Conservation (phyloP, 345 rosid species). For the Dimocarpus longan region DNA sequence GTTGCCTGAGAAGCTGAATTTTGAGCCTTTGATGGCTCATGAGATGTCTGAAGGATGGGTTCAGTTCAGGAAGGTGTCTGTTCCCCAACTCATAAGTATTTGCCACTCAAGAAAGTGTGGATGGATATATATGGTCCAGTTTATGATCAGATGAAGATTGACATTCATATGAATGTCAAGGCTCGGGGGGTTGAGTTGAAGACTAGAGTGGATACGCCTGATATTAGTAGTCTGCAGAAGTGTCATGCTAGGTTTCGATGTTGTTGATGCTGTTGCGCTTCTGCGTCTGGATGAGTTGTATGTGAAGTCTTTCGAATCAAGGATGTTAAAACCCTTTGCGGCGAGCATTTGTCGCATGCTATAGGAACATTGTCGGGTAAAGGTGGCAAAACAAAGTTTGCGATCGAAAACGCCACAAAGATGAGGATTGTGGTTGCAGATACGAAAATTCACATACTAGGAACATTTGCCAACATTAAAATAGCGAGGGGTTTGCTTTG, state of each 20-base stretch:
- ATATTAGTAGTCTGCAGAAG: slow-evolving; percentile 73
- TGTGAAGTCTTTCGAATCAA: slow-evolving; percentile 85
- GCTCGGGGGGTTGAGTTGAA: slow-evolving; percentile 82
- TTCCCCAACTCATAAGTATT: slow-evolving; percentile 86
- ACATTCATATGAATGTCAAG: slow-evolving; percentile 87
- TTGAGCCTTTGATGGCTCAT: slow-evolving; percentile 76
- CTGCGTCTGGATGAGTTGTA: slow-evolving; percentile 81
- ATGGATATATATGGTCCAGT: slow-evolving; percentile 76
- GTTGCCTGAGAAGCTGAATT: slow-evolving; percentile 64
- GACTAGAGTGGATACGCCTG: slow-evolving; percentile 71
- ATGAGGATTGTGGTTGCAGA: slow-evolving; percentile 89
- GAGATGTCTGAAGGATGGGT: slow-evolving; percentile 82
- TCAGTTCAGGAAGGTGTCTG: slow-evolving; percentile 68
- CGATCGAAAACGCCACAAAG: slow-evolving; percentile 82
- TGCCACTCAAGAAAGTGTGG: slow-evolving; percentile 88
- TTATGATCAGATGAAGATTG: slow-evolving; percentile 85
- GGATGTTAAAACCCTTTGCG: slow-evolving; percentile 84
- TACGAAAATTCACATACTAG: slow-evolving; percentile 76
- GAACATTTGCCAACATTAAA: slow-evolving; percentile 81
- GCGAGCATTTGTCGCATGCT: slow-evolving; percentile 88
- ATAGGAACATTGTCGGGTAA: slow-evolving; percentile 86
- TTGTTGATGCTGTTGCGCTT: slow-evolving; percentile 70
- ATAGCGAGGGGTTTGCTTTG: slow-evolving; percentile 83
- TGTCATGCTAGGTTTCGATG: slow-evolving; percentile 86
- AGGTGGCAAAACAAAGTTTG: slow-evolving; percentile 88